Base-by-base conservation (phyloP, 1,284 basidiomycete genomes). In the Ganoderma multipileum region DNA sequence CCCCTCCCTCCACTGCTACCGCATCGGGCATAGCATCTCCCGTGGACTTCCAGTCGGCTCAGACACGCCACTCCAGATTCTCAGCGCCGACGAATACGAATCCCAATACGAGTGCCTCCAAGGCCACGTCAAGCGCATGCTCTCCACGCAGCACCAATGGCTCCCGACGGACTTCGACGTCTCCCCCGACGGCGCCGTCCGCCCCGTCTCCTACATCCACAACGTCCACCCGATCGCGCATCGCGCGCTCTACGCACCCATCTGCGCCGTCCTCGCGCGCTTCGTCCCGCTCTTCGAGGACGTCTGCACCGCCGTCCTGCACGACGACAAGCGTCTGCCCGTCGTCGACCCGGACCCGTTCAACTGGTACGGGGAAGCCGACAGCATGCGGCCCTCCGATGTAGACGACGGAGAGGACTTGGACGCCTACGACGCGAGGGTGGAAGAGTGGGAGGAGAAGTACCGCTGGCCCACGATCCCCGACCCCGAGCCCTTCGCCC, bases 241-340 rank as follows among this genome's bases (percentile, higher is more conserved):
- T 20, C 38, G 33, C 28, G 60, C 59, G 7, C 50, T 62, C 20
- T 50, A 52, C 39, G 28, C 33, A 36, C 30, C 36, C 20, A 6
- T 66, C 16, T 36, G 44, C 11, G 18, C 44, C 28, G 12, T 59
- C 33, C 36, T 59, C 36, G 58, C 30, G 20, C 58, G 58, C 36
- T 59, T 59, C 58, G 20, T 79, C 8, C 76, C 77, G 2, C 72
- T 75, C 62, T 73, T 79, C 57, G 71, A 77, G 52, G 76, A 73
- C 5, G 76, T 76, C 36, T 57, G 77, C 63, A 61, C 73, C 41
- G 77, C 78, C 61, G 59, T 72, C 18, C 65, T 76, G 12, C 52
- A 55, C 16, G 52, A 55, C 28, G 16, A 5, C 16, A 12, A 33
- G 6, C 18, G 47, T 8, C 11, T 9, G 23, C 47, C 23, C 11